Evolutionary conservation across 2,329 filamentous ascomycete genomes (phyloP), one percentile per base, ranked within the genome.

Genomic region (Cytospora schulzeri): DNA sequence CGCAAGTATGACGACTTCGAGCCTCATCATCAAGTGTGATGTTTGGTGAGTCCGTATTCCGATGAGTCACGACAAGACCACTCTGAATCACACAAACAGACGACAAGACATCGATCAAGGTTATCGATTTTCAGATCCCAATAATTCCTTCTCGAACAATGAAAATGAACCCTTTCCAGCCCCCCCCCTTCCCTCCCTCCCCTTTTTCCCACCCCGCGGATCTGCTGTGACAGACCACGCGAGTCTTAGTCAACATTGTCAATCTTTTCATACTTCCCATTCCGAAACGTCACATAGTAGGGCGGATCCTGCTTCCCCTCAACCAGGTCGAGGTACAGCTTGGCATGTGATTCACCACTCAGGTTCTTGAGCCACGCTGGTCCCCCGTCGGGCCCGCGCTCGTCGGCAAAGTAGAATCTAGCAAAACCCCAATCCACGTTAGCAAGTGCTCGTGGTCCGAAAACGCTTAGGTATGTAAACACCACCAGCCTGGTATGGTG

Each of bases 321-420:
- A 19, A 55, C 56, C 41, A 68, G 33, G 1, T 29, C 19, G 2
- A 59, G 51, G 59, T 58, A 66, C 1, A 68, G 24, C 35, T 58
- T 26, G 7, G 51, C 56, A 55, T 65, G 62, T 12, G 51, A 48
- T 11, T 63, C 55, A 26, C 60, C 67, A 2, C 48, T 41, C 4
- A 60, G n/a, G n/a, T n/a, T 56, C 11, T 51, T 55, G 3, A 33
- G 38, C 2, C 66, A 63, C 2, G 64, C 62, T 4, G 63, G 55
- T 3, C 24, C 45, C 2, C 67, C 67, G 9, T 68, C 55, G 6
- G 62, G 38, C 6, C 50, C 58, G 31, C 67, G 59, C 66, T 68
- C 67, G 38, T 68, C 67, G 28, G 67, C 66, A 50, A 60, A 68
- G 61, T 62, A 68, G 56, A 68, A 67, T 11, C 67, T 66, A 19